Evolutionary conservation across 1,284 basidiomycete species (phyloP), one percentile per base, ranked within the genome.

Genomic region (Ceratobasidium sp.): DNA sequence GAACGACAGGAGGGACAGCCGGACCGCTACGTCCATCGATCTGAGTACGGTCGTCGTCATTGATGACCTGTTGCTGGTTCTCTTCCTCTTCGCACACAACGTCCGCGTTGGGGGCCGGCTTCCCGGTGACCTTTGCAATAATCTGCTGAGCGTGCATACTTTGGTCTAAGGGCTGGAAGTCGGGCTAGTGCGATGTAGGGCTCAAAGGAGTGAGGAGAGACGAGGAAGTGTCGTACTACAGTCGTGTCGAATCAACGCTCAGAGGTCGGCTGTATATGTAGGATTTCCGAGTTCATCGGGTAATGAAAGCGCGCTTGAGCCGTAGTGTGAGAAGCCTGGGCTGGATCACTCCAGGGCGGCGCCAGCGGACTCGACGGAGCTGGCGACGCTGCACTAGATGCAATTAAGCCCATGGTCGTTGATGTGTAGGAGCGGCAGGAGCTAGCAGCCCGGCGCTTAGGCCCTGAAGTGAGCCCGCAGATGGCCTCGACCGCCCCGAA

Each of bases 21-120:
- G 45, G 23, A 5, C 28, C 61, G 16, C 46, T 23, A 18, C 46
- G 61, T 50, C 48, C 46, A 12, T 64, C 61, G 45, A 64, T 64
- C 45, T 34, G 45, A 23, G 61, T 64, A 43, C 46, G 26, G 61
- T 52, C 61, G 32, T 64, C 46, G 61, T 64, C 61, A 46, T 64
- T 64, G 46, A 52, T 64, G 10, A 45, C 46, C 61, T 32, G 28
- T 23, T 23, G 41, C 26, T 50, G 43, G 32, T 23, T 50, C 48
- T 50, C 48, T 16, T 50, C 26, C 48, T 50, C 48, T 23, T 50
- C 48, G 48, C 48, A 50, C 48, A 5, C 5, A 16, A 50, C 48
- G 48, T 50, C 48, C 48, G 21, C 14, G 12, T 64, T 45, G 32
- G 32, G 18, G 14, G 46, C 32, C 30, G 45, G 45, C 61, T 64